Evolutionary conservation across 2,329 filamentous ascomycete species (phyloP), one percentile per base, ranked within the genome.

Genomic region (Endothia cerciana): DNA sequence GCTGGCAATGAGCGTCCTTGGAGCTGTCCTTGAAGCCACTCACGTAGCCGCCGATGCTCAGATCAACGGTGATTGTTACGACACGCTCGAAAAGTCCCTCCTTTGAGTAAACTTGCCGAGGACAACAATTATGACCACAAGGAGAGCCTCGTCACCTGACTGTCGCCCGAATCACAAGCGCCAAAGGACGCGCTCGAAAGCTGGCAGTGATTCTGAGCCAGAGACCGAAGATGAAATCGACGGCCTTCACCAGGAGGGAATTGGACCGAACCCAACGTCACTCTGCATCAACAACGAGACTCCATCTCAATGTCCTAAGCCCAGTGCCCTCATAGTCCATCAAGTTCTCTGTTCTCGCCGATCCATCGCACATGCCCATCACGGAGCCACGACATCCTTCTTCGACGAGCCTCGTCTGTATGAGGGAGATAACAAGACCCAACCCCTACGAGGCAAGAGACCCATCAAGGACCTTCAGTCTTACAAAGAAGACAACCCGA

Each of bases 381-480:
- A 55, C 30, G 10, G 1, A n/a, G 10, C 51, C 51, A 19, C 28
- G 19, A 15, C 30, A 19, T 33, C 5, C 28, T 55, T 30, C 28
- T 55, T 30, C 7, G 51, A 55, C 51, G 25, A 55, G 51, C 51
- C 51, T n/a, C 30, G 17, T 11, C 51, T 49, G 45, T 49, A 49
- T 22, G 30, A 7, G 28, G 51, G 51, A 55, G 51, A 55, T 17
- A 55, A 36, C 15, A 55, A 55, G 25, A 55, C 30, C 15, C 30
- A 36, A 19, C 1, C 51, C 15, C 30, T 55, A 11, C 25, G 51
- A 30, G 51, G 51, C 28, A n/a, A 19, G 8, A 55, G 3, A 19
- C 28, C 30, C 8, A 55, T 55, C 10, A 3, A 10, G 51, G 6
- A 55, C 19, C 2, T 55, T 3, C 6, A n/a, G 19, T 22, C 19